Evolutionary conservation across 164 flowering plant genomes (phyloP).

Genomic region (Vitis labrusca): DNA sequence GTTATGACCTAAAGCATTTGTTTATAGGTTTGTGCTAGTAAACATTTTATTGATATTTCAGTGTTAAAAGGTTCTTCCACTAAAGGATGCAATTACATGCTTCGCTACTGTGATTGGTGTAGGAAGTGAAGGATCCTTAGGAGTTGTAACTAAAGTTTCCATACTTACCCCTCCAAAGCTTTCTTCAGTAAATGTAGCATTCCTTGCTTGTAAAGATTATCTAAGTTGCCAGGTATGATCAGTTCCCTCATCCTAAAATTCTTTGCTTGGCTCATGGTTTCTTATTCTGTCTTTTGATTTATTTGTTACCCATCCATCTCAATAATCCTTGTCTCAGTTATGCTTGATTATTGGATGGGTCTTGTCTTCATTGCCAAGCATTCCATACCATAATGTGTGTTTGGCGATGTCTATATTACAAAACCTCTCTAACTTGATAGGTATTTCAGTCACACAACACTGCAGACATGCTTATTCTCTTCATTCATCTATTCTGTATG

Average conservation of each 20-base stretch:
- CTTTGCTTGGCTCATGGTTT: neutral
- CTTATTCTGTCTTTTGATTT: neutral
- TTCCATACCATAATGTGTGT: too few species aligned
- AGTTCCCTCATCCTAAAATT: neutral
- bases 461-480: too few species aligned
- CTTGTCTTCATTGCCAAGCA: too few species aligned
- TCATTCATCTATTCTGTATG: too few species aligned
- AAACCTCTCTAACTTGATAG: too few species aligned
- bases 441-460: too few species aligned
- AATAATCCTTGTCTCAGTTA: too few species aligned
- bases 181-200: constrained; percentile 80
- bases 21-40: constrained; percentile 71
- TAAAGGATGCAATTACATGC: constrained; percentile 2
- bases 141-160: constrained; percentile 88
- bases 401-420: too few species aligned
- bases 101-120: constrained; percentile 15
- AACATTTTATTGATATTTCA: constrained; percentile 3
- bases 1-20: constrained; percentile 94
- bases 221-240: constrained; percentile 75
- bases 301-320: neutral
- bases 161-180: constrained; percentile 87
- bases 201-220: constrained; percentile 88
- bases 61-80: neutral
- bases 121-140: constrained; percentile 99
- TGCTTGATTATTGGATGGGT: too few species aligned